Evolutionary conservation across 225 moss, liverwort and hornwort species (phyloP).

Genomic region (Marchantia polymorpha): DNA sequence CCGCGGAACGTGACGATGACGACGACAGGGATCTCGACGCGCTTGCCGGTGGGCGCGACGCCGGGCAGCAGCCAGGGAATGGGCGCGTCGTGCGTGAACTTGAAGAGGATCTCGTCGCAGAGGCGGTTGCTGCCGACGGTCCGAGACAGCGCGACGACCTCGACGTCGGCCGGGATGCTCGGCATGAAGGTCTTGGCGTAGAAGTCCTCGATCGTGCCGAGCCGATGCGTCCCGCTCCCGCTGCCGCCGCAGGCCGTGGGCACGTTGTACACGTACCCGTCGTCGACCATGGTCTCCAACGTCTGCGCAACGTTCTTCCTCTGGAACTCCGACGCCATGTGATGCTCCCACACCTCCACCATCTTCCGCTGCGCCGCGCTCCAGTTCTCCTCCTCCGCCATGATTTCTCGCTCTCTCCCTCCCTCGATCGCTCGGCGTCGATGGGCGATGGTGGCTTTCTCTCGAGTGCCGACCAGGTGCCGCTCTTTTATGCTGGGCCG

Average conservation of each 20-base stretch:
- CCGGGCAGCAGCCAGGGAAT: constrained; percentile 11
- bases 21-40: neutral
- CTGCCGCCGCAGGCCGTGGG: neutral
- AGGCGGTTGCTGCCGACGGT: neutral
- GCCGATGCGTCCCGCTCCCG: neutral
- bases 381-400: neutral
- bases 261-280: neutral
- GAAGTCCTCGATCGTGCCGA: neutral
- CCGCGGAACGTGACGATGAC: constrained; percentile 7
- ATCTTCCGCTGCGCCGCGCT: neutral
- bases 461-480: too few relatives aligned
- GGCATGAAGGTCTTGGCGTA: neutral
- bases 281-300: neutral
- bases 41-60: constrained; percentile 6
- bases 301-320: neutral
- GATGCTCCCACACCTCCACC: neutral
- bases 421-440: too few relatives aligned
- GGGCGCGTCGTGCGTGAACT: constrained; percentile 1
- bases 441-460: too few relatives aligned
- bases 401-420: neutral
- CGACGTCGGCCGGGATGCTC: neutral
- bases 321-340: neutral
- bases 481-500: too few relatives aligned
- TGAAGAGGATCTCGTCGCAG: neutral
- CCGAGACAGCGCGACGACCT: neutral